These are phyloP conservation scores for Trametes polyzona DNA, from an alignment of 1,284 basidiomycete species.

Conservation along the genomic window DNA sequence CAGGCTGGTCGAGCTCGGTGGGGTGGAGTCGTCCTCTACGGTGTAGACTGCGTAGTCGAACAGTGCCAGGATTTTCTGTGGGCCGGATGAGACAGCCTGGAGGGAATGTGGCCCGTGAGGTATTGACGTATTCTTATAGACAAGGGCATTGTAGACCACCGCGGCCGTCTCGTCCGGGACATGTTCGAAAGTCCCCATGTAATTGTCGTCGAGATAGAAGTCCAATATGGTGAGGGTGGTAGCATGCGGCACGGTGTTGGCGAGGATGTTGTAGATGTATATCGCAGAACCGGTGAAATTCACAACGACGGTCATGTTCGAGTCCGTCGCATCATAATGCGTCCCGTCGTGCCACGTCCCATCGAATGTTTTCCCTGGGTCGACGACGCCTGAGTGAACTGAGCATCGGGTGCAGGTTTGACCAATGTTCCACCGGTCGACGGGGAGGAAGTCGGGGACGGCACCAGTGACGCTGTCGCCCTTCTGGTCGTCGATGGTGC, in stretches of 20 bases:
- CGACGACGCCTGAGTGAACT: background rate
- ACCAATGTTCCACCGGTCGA: constrained; percentile 7
- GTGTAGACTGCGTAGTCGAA: constrained; percentile 16
- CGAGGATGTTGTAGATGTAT: constrained; percentile 16
- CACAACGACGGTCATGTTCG: background rate
- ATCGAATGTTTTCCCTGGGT: background rate
- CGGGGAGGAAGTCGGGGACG: constrained; percentile 7
- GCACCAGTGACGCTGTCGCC: constrained; percentile 9
- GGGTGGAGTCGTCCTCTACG: background rate
- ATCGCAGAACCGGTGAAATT: constrained; percentile 15
- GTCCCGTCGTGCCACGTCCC: constrained; percentile 19
- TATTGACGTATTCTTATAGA: constrained; percentile 7
- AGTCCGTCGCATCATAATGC: background rate
- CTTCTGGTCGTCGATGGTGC: constrained; percentile 20
- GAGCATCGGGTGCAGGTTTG: background rate
- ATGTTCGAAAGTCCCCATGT: constrained; percentile 1
- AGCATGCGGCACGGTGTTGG: background rate
- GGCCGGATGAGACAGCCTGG: background rate
- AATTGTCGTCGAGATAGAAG: constrained; percentile 8
- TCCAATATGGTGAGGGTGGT: constrained; percentile 1
- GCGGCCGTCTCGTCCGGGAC: background rate
- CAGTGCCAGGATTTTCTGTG: background rate
- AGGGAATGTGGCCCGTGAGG: constrained; percentile 4
- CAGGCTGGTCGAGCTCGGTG: background rate
- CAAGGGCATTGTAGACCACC: constrained; percentile 9